A percentile compares a stretch with the other conserved stretches of the same genome.
Evolutionary conservation across 257 asterid genomes (phyloP).

Genomic region (Rehmannia glutinosa): DNA sequence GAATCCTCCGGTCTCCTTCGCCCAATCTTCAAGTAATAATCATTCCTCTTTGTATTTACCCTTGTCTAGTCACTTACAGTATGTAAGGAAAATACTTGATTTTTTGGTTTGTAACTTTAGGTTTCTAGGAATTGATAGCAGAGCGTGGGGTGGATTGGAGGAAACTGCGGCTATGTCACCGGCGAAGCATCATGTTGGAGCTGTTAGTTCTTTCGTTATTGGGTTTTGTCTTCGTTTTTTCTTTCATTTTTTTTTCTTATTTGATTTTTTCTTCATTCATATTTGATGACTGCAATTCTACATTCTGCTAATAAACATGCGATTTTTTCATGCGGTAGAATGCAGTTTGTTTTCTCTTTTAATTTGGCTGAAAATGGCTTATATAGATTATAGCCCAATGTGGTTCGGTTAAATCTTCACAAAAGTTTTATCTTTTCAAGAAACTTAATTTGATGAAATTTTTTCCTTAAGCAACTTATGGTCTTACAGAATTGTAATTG

Average conservation of each 20-base stretch:
- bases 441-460: too few relatives aligned
- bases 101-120: conserved; percentile 29
- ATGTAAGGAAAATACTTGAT: not conserved
- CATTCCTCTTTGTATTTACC: not conserved
- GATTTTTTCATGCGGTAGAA: too few relatives aligned
- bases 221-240: not conserved
- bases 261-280: not conserved
- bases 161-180: conserved; percentile 59
- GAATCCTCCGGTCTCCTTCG: conserved; percentile 69
- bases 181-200: conserved; percentile 65
- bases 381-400: too few relatives aligned
- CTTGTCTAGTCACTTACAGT: not conserved
- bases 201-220: conserved; percentile 40
- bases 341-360: not conserved
- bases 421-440: not conserved
- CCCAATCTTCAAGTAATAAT: conserved; percentile 69
- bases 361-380: too few relatives aligned
- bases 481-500: too few relatives aligned
- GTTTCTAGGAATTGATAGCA: conserved; percentile 63
- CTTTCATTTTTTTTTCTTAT: not conserved
- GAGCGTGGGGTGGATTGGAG: conserved; percentile 77
- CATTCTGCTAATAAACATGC: too few relatives aligned
- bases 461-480: too few relatives aligned
- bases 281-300: conserved; percentile 3
- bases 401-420: too few relatives aligned